A percentile compares a stretch with the other conserved stretches of the same genome.
Conservation (phyloP, 345 rosid species). For the Eucalyptus globulus region DNA sequence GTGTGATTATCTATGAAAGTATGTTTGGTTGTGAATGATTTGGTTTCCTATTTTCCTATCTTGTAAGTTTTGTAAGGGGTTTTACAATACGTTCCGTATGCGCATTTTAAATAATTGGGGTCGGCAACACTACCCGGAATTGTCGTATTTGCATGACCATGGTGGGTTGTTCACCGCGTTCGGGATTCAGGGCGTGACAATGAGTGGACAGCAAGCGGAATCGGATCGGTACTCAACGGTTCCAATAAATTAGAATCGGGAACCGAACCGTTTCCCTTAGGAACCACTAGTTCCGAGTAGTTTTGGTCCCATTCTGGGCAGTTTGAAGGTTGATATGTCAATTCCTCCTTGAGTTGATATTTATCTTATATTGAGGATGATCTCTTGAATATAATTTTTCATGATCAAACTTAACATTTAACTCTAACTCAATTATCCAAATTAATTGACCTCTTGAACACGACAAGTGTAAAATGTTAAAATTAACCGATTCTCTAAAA, state of each 20-base stretch:
- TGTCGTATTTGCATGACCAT: too few relatives aligned
- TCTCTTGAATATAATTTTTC: background rate
- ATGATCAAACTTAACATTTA: background rate
- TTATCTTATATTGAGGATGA: background rate
- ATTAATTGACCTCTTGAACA: background rate
- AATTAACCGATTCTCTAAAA: background rate
- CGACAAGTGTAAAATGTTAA: background rate
- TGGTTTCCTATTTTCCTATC: too few relatives aligned
- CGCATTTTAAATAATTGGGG: too few relatives aligned
- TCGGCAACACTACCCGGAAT: too few relatives aligned
- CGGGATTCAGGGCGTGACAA: too few relatives aligned
- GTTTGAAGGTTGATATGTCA: background rate
- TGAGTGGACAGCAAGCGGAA: too few relatives aligned
- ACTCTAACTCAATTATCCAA: background rate
- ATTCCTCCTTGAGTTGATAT: background rate
- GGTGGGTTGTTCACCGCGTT: too few relatives aligned
- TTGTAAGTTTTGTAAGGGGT: too few relatives aligned
- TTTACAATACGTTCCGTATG: too few relatives aligned
- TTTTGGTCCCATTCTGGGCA: accelerated
- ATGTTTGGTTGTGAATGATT: too few relatives aligned
- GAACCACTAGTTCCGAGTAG: accelerated
- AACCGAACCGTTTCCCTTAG: accelerated
- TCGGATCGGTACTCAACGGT: too few relatives aligned
- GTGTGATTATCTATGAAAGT: too few relatives aligned
- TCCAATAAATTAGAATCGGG: accelerated